Percentiles rank a stretch among this genome's conserved stretches.
These are phyloP conservation scores for Babjeviella inositovora DNA, from an alignment of 805 yeast species.

Conservation along the genomic window DNA sequence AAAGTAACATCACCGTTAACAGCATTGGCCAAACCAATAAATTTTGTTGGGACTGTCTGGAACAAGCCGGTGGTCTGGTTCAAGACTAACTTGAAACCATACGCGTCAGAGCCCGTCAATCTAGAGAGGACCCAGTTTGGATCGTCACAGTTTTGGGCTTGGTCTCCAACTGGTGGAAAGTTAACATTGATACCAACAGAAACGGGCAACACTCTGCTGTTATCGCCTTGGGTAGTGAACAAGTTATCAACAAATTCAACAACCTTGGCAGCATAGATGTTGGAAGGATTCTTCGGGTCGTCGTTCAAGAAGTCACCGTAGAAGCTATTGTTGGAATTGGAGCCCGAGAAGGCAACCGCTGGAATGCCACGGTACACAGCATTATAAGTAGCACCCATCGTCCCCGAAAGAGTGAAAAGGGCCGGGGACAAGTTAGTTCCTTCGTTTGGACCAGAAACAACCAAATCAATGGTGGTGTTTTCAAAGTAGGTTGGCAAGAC, in stretches of 20 bases:
- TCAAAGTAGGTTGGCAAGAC: conserved; percentile 26
- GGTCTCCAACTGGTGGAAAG: conserved; percentile 27
- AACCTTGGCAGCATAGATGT: conserved; percentile 24
- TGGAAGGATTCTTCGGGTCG: conserved; percentile 20
- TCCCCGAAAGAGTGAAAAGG: conserved; percentile 27
- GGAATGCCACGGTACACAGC: conserved; percentile 30
- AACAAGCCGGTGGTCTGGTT: conserved; percentile 19
- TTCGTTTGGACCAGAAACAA: conserved; percentile 37
- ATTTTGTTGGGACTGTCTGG: conserved; percentile 4
- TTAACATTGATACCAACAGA: conserved; percentile 31
- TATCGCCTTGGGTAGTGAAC: conserved; percentile 18
- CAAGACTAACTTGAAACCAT: conserved; percentile 14
- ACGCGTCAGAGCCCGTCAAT: conserved; percentile 21
- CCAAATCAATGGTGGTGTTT: conserved; percentile 25
- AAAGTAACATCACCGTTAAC: conserved; percentile 23
- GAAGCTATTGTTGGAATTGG: conserved; percentile 30
- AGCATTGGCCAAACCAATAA: conserved; percentile 10
- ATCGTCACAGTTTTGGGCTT: conserved; percentile 15
- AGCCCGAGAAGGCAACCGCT: conserved; percentile 34
- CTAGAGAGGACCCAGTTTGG: conserved; percentile 28
- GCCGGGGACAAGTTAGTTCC: conserved; percentile 29
- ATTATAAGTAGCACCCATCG: conserved; percentile 32
- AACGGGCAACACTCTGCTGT: conserved; percentile 19
- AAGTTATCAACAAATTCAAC: conserved; percentile 19
- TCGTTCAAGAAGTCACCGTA: conserved; percentile 24